Base-by-base conservation (phyloP, 1,139 yeast genomes). In the Yamadazyma atlantica region DNA sequence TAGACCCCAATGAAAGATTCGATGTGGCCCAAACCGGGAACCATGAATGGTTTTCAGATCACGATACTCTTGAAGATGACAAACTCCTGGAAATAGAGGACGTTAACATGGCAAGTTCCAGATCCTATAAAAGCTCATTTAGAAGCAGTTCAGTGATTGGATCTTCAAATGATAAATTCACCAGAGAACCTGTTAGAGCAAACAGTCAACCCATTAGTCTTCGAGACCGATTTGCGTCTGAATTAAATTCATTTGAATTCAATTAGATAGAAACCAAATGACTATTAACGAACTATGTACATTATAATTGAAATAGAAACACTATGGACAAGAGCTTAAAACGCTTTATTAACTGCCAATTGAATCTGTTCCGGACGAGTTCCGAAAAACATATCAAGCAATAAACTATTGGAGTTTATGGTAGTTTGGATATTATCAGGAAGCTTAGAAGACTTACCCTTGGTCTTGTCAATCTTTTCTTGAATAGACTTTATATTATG, bases 1-100 rank as follows among this genome's bases (percentile, higher is more conserved):
- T 80, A 9, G 78, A 82, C 46, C 80, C 89, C 0, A 57, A 56
- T 2, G 62, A 67, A 22, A 62, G 95, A 42, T 68, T 61, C 36
- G 75, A 74, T 37, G 78, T 82, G 2, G 55, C 60, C 3, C 70
- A 75, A 37, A 75, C 86, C 0, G 53, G 72, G 10, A 47, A 53
- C 1, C 94, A 85, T 58, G 67, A 65, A 3, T 85, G 92, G 92
- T 30, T 39, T 13, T 16, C n/a, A 11, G 34, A 26, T 7, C 23
- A 39, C 12, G 39, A 39, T 14, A 35, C 38, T 11, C 10, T 35
- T 9, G 34, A 33, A 16, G 39, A 39, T 22, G 24, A 30, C 4
- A 10, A 14, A 9, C 12, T 16, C 5, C 21, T 16, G 21, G 30
- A 23, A 23, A 23, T n/a, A 7, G 35, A 35, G 8, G 37, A 35